phyloP scores from a whole-genome alignment of 768 basidiomycete species.

The Crassisporium funariophilum region DNA sequence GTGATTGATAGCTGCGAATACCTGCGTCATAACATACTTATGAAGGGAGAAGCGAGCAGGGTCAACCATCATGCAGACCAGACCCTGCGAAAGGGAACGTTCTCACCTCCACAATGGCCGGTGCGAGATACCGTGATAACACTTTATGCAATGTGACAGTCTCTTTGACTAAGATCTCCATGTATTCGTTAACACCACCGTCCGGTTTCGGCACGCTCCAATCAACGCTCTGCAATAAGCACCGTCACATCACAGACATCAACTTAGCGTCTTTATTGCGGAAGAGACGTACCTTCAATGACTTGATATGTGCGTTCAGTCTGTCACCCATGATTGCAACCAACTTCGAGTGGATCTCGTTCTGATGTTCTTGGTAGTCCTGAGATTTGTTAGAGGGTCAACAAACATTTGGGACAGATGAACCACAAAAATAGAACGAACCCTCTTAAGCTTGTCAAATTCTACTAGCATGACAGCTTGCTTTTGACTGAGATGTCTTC shows the following conservation, averaged over 20 bases:
- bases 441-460: slow-evolving; percentile 97
- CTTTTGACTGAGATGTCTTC: slow-evolving; percentile 90
- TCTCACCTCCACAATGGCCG: slow-evolving; percentile 82
- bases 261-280: slow-evolving; percentile 4
- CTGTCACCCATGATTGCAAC: slow-evolving; percentile 99
- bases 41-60: slow-evolving; percentile 10
- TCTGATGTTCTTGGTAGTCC: slow-evolving; percentile 99
- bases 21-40: slow-evolving; percentile 92
- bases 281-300: slow-evolving; percentile 60
- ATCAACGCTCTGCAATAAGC: slow-evolving; percentile 59
- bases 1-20: slow-evolving; percentile 91
- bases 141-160: slow-evolving; percentile 96
- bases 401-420: too few species aligned
- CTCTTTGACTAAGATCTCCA: slow-evolving; percentile 92
- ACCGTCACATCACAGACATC: slow-evolving; percentile 6
- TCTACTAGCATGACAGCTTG: slow-evolving; percentile 97
- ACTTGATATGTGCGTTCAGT: slow-evolving; percentile 79
- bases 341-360: slow-evolving; percentile 97
- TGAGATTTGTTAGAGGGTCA: slow-evolving; percentile 38
- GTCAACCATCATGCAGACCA: slow-evolving; percentile 7
- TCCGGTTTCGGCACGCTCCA: slow-evolving; percentile 70
- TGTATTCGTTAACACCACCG: slow-evolving; percentile 82
- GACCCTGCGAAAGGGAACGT: slow-evolving; percentile 7
- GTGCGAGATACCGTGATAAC: slow-evolving; percentile 83
- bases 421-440: slow-evolving; percentile 43